Percentiles rank a stretch among this genome's conserved stretches.
Evolutionary conservation across 257 asterid genomes (phyloP).

Genomic region (Salvia hispanica): DNA sequence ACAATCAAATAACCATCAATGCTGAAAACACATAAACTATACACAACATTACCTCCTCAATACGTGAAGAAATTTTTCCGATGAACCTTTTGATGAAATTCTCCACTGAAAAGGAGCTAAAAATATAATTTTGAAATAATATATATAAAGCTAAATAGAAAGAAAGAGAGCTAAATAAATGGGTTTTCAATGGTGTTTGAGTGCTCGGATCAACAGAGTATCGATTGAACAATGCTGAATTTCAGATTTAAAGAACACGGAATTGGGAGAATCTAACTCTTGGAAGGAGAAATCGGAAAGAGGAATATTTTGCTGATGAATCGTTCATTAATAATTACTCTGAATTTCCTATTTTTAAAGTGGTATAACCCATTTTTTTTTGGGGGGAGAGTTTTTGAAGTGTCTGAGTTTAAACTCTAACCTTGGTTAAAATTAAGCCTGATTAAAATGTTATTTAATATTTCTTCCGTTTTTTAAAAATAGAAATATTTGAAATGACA

Average conservation of each 20-base stretch:
- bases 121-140: neutral
- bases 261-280: neutral
- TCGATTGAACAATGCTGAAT: constrained; percentile 16
- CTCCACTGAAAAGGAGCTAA: neutral
- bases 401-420: constrained; percentile 38
- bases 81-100: constrained; percentile 30
- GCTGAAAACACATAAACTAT: constrained; percentile 2
- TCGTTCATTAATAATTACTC: constrained; percentile 14
- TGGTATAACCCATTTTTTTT: constrained; percentile 31
- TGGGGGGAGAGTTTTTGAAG: constrained; percentile 17
- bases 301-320: constrained; percentile 1
- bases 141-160: neutral
- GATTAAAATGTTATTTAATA: constrained; percentile 12
- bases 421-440: constrained; percentile 39
- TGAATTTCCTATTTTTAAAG: constrained; percentile 32
- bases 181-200: constrained; percentile 19
- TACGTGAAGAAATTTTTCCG: constrained; percentile 13
- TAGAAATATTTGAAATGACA: too few relatives aligned
- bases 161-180: neutral
- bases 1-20: constrained; percentile 25
- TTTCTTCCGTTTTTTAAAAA: too few relatives aligned
- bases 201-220: constrained; percentile 28
- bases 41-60: constrained; percentile 27
- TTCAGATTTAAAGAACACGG: constrained; percentile 21
- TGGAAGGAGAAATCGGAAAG: constrained; percentile 6